These are phyloP conservation scores for Isabelozyma heimii DNA, from an alignment of 805 yeast genomes.

Conservation along the genomic window DNA sequence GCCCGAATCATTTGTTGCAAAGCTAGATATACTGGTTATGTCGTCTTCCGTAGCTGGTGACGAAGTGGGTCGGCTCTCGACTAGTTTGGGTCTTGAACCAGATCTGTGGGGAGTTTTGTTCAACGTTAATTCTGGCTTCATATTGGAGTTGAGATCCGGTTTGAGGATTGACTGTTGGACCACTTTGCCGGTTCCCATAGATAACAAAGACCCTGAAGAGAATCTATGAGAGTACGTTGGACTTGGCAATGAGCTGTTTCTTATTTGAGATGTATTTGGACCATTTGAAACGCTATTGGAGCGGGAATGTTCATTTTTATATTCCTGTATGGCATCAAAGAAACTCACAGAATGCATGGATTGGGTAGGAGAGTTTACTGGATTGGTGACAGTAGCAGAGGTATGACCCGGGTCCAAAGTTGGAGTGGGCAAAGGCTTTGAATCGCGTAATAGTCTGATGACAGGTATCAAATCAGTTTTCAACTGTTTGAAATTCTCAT, in stretches of 20 bases:
- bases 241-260: slow-evolving; percentile 11
- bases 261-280: slow-evolving; percentile 1
- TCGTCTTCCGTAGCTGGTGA: not conserved
- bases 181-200: slow-evolving; percentile 43
- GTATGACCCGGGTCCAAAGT: slow-evolving; percentile 40
- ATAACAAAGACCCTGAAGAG: slow-evolving; percentile 35
- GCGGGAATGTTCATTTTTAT: slow-evolving; percentile 1
- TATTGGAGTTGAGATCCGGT: slow-evolving; percentile 10
- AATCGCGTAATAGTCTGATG: slow-evolving; percentile 58
- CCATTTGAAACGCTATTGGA: slow-evolving; percentile 6
- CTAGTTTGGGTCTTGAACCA: slow-evolving; percentile 16
- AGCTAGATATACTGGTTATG: not conserved
- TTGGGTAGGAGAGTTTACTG: slow-evolving; percentile 27
- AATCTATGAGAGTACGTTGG: slow-evolving; percentile 33
- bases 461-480: slow-evolving; percentile 66
- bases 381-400: slow-evolving; percentile 9
- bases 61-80: slow-evolving; percentile 16
- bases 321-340: not conserved
- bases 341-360: slow-evolving; percentile 12
- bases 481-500: slow-evolving; percentile 54
- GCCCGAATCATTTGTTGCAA: not conserved
- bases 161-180: slow-evolving; percentile 25
- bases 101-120: not conserved
- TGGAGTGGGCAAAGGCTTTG: slow-evolving; percentile 68
- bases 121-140: slow-evolving; percentile 3